Base-by-base conservation (phyloP, 768 basidiomycete species). In the Podaxis sp. region DNA sequence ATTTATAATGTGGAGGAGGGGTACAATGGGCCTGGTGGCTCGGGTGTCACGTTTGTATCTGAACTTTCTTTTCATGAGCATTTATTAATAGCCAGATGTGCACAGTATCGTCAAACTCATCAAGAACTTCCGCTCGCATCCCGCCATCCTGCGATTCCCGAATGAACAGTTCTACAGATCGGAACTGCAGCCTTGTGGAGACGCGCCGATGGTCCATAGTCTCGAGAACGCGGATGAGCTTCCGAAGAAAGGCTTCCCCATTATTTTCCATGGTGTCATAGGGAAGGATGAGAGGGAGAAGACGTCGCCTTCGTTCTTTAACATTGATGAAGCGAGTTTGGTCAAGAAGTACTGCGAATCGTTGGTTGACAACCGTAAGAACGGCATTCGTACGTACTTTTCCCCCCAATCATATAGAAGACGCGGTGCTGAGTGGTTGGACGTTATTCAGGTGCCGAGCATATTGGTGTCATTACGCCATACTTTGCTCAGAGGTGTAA, bases 381-480 rank as follows among this genome's bases (percentile, higher is more conserved):
- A 74, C 52, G 66, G 77, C 33, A 76, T 81, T 30, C 72, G 86
- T 84, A 65, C 56, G 79, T 72, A 12, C 37, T 38, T 12, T n/a
- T 54, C 44, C 54, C 17, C 64, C 51, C 13, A 33, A 38, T 40
- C 3, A 12, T 22, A 10, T 4, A 61, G 36, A 33, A 26, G 12
- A 3, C 24, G 37, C 36, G n/a, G 24, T 4, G 20, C n/a, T 46
- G 44, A 46, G 44, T 2, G 49, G 58, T 36, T 20, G 53, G 13
- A 58, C 55, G 62, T 26, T 33, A 52, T 8, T 10, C 60, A 77
- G 75, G 67, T 46, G 70, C 69, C 1, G 71, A 74, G 30, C 68
- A 89, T 60, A 87, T 89, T 64, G 88, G 87, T n/a, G 72, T 89
- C n/a, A 88, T 89, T 22, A 76, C 88, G 0, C 88, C 88, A 1